Percentiles rank a stretch among this genome's conserved stretches.
These are phyloP conservation scores for Pyrrhoderma noxium DNA, from an alignment of 1,284 basidiomycete genomes.

Conservation along the genomic window DNA sequence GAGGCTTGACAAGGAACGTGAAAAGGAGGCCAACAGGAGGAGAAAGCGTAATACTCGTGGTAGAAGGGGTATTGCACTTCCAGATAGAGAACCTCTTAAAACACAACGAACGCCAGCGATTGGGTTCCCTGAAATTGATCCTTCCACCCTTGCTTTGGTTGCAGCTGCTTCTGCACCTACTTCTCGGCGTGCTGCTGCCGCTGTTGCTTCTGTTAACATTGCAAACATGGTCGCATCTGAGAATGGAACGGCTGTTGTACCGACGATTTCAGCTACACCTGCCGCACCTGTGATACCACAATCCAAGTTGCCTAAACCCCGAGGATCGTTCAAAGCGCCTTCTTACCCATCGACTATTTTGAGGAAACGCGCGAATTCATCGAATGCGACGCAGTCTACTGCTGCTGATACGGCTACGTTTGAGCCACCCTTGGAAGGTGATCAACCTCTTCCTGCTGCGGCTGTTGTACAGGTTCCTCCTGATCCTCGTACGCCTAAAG, in stretches of 20 bases:
- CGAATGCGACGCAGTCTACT: constrained; percentile 54
- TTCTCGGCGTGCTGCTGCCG: constrained; percentile 74
- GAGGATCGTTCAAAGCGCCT: constrained; percentile 68
- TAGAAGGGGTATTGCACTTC: constrained; percentile 80
- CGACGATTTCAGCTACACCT: constrained; percentile 35
- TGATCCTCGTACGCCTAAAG: constrained; percentile 39
- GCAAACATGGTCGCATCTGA: constrained; percentile 81
- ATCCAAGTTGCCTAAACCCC: constrained; percentile 61
- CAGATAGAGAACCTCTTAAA: constrained; percentile 89
- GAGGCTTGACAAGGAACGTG: constrained; percentile 85
- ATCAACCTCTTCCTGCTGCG: constrained; percentile 37
- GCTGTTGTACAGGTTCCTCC: constrained; percentile 33
- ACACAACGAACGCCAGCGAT: constrained; percentile 86
- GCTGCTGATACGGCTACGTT: constrained; percentile 52
- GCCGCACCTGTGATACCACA: constrained; percentile 34
- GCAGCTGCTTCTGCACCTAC: constrained; percentile 59
- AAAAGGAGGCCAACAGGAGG: constrained; percentile 82
- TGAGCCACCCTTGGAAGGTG: constrained; percentile 51
- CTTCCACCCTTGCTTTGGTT: constrained; percentile 56
- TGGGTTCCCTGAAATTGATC: constrained; percentile 73
- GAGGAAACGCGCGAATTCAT: constrained; percentile 48
- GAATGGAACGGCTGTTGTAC: constrained; percentile 56
- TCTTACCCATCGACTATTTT: constrained; percentile 48
- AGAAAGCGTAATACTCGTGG: constrained; percentile 86
- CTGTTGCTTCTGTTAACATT: constrained; percentile 73